These are phyloP conservation scores for Orbilia javanica DNA, from an alignment of 2,329 filamentous ascomycete species.

Conservation along the genomic window DNA sequence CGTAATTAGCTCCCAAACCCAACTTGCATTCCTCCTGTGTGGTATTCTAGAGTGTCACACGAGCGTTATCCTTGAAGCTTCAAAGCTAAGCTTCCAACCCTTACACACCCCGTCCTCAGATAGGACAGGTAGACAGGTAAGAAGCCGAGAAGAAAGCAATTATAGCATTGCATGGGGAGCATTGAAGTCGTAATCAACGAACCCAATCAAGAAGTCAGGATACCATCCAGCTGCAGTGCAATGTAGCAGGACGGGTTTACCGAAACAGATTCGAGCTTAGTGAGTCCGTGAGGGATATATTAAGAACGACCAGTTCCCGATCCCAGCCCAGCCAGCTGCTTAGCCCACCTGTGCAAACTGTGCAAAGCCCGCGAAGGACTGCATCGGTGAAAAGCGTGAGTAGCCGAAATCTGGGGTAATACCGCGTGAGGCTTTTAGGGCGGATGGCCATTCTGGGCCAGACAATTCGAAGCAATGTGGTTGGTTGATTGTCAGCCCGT, in stretches of 20 bases:
- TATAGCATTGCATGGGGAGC: slow-evolving; percentile 10
- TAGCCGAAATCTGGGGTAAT: slow-evolving; percentile 59
- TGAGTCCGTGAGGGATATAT: slow-evolving; percentile 56
- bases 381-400: slow-evolving; percentile 49
- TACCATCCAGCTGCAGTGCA: slow-evolving; percentile 13
- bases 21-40: slow-evolving; percentile 30
- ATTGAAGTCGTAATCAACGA: slow-evolving; percentile 34
- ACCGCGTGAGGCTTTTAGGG: slow-evolving; percentile 55
- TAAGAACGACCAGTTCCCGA: slow-evolving; percentile 57
- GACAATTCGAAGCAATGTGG: slow-evolving; percentile 29
- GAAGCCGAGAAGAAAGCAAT: slow-evolving; percentile 46
- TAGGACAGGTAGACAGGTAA: slow-evolving; percentile 40
- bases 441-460: slow-evolving; percentile 25
- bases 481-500: slow-evolving; percentile 30
- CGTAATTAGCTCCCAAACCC: background rate
- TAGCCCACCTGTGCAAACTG: slow-evolving; percentile 26
- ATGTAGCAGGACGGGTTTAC: slow-evolving; percentile 44
- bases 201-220: slow-evolving; percentile 41
- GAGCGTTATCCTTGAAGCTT: slow-evolving; percentile 43
- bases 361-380: slow-evolving; percentile 26
- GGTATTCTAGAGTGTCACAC: slow-evolving; percentile 55
- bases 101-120: background rate
- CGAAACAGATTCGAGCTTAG: slow-evolving; percentile 33
- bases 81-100: slow-evolving; percentile 41
- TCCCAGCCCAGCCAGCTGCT: slow-evolving; percentile 33